Base-by-base conservation (phyloP, 2,329 filamentous ascomycete genomes). In the Aspergillus ruber region DNA sequence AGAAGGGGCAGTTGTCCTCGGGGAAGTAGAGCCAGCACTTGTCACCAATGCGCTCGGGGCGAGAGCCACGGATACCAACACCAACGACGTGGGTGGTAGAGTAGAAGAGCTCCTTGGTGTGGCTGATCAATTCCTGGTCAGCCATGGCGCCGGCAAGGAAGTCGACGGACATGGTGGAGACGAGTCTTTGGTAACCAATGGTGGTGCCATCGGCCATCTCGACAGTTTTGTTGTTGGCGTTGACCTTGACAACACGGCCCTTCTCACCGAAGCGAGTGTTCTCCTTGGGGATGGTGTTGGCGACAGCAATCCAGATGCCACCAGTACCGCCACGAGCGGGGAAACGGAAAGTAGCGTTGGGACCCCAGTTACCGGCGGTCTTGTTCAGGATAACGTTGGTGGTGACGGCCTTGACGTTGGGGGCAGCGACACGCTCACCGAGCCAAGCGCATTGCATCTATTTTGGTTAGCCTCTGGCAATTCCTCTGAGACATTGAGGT, bases 21-120 rank as follows among this genome's bases (percentile, higher is more conserved):
- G 93, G 93, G 83, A 97, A 98, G 82, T 98, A 98, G 76, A 85
- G 81, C 90, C 93, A 98, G 84, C 93, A 98, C 82, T 97, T 98
- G 78, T 98, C 93, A 57, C 93, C 93, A 60, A 98, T 98, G 67
- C 89, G 86, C 72, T 95, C 90, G 35, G 93, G 93, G 58, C 93
- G 88, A 63, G 79, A 81, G 57, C 93, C 93, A 66, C 93, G 89
- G 64, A 98, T 80, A 74, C 93, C 93, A 55, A 98, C 88, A 72
- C 93, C 93, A 60, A 98, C 86, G 63, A 98, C 91, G 74, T 98
- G 93, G 48, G 93, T 98, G 60, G 87, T 90, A 45, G 90, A 96
- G 80, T 94, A 98, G 82, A 85, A 97, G 48, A 98, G 84, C 52
- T 84, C 86, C 80, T 95, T 95, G 77, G 84, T 88, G 59, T 95